Evolutionary conservation across 352 stramenopile genomes (phyloP).

Genomic region (Globisporangium nodosum): DNA sequence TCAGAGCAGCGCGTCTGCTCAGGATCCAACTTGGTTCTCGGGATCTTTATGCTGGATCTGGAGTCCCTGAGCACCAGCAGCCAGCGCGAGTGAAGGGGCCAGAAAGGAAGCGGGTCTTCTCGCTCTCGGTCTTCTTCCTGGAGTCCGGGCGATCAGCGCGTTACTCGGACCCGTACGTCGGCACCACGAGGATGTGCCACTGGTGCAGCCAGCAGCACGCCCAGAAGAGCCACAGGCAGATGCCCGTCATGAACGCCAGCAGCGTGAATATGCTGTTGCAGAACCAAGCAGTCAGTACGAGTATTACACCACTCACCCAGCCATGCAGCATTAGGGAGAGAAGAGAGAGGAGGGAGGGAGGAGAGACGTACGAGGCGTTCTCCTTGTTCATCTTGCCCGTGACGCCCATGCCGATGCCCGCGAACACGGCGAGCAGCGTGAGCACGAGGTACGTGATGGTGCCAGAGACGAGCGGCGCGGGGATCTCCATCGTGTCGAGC

Average conservation of each 20-base stretch:
- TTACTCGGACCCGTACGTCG: slow-evolving; percentile 73
- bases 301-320: neutral
- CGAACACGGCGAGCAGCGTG: slow-evolving; percentile 73
- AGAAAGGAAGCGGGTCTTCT: neutral
- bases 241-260: slow-evolving; percentile 71
- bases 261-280: slow-evolving; percentile 71
- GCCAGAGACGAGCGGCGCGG: slow-evolving; percentile 68
- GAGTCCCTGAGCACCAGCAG: no score
- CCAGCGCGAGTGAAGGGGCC: no score
- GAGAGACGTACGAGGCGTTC: slow-evolving; percentile 69
- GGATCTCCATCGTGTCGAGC: slow-evolving; percentile 52
- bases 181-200: slow-evolving; percentile 86
- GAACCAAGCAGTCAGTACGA: slow-evolving; percentile 3
- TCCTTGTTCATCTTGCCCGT: slow-evolving; percentile 83
- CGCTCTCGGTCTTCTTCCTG: slow-evolving; percentile 2
- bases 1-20: neutral
- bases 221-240: slow-evolving; percentile 89
- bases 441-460: slow-evolving; percentile 87
- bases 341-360: neutral
- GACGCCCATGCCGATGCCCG: slow-evolving; percentile 67
- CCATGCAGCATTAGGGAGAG: neutral
- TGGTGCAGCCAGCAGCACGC: slow-evolving; percentile 89
- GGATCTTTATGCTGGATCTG: neutral
- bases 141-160: neutral
- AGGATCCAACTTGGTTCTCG: neutral